Evolutionary conservation across 192 early-diverging fungal species (phyloP), one percentile per base, ranked within the genome.

Genomic region (Jimgerdemannia lactiflua): DNA sequence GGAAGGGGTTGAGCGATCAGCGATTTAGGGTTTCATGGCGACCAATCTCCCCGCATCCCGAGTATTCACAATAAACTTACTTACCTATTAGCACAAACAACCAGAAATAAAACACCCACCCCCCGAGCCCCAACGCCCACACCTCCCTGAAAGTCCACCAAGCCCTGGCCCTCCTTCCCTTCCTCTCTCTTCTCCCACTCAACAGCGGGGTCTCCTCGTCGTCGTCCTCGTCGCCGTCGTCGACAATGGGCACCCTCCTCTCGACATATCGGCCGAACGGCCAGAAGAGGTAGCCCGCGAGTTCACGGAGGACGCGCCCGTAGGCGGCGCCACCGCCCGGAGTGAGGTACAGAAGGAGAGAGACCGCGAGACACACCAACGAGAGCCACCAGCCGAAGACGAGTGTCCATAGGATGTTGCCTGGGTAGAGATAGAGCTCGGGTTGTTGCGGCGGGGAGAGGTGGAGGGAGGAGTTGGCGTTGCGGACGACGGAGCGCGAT

Each of bases 181-280:
- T 79, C 11, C 84, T 72, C 20, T 43, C 49, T 18, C 18, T 4
- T 43, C 73, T 49, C 4, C 44, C 29, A 64, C n/a, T 68, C 18
- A 41, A 68, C 40, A 68, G 9, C 19, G 67, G 9, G 9, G 2
- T 68, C 9, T 68, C 67, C 67, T 68, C 67, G 7, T 9, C 67
- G 6, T 6, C 40, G 9, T 68, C 29, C 19, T 41, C 29, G 6
- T 41, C 40, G 9, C 9, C 67, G 8, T 39, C 67, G 7, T 41
- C 19, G 18, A 68, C 67, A 20, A 68, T 68, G 9, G 18, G 67
- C 67, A 39, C 67, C 67, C 18, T 20, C 67, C 40, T 68, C 73
- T 94, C 94, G 17, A 98, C 93, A 81, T 95, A 96, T 73, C 95
- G 93, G 7, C 96, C 96, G 89, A 99, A 99, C 7, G 97, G 97